Percentiles rank a stretch among this genome's conserved stretches.
phyloP scores from a whole-genome alignment of 495 filamentous ascomycete species.

The Aspergillus bertholletiae region DNA sequence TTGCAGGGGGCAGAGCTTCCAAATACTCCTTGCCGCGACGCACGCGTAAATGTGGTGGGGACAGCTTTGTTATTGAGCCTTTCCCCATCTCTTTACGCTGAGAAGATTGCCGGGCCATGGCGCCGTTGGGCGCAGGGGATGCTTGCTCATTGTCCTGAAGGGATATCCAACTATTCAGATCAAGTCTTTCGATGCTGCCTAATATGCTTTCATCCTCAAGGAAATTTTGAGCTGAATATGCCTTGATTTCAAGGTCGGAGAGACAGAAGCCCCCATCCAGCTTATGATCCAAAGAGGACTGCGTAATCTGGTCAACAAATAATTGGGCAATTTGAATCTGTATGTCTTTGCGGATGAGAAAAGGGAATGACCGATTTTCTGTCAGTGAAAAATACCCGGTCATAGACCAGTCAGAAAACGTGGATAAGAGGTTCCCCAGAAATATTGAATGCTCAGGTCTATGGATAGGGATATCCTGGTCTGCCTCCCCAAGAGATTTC shows the following conservation, averaged over 20 bases:
- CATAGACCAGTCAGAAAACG: constrained; percentile 44
- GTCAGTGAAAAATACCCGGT: constrained; percentile 40
- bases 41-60: constrained; percentile 70
- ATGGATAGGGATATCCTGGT: constrained; percentile 15
- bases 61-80: constrained; percentile 31
- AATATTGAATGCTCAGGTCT: constrained; percentile 36
- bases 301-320: constrained; percentile 46
- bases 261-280: constrained; percentile 28
- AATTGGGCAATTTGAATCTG: constrained; percentile 46
- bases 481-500: constrained; percentile 18
- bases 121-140: constrained; percentile 9
- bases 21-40: constrained; percentile 69
- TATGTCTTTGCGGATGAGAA: constrained; percentile 33
- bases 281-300: constrained; percentile 42
- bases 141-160: constrained; percentile 29
- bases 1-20: constrained; percentile 73
- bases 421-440: constrained; percentile 43
- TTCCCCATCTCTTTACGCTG: constrained; percentile 28
- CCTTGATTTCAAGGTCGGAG: constrained; percentile 28
- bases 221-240: constrained; percentile 18
- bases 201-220: constrained; percentile 29
- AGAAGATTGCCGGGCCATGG: constrained; percentile 14
- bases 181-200: constrained; percentile 32
- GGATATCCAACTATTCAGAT: constrained; percentile 35
- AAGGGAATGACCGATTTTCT: constrained; percentile 29